Conservation (phyloP, 2,329 filamentous ascomycete genomes). For the Colletotrichum endophyticum region DNA sequence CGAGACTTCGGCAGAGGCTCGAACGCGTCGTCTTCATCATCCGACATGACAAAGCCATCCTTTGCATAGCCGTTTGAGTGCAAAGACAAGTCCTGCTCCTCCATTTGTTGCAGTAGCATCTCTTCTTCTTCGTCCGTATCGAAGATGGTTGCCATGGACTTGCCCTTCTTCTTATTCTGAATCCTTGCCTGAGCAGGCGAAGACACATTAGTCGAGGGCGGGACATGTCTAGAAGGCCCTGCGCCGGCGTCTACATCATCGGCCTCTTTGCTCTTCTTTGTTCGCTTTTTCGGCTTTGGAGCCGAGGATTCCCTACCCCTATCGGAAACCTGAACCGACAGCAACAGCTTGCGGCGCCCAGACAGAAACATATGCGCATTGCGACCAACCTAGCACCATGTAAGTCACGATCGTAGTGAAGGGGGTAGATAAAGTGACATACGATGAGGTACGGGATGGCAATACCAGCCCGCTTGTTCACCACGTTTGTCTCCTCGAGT, state of each 20-base stretch:
- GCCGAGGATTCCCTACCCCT: conserved; percentile 29
- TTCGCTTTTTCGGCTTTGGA: conserved; percentile 36
- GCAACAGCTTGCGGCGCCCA: conserved; percentile 49
- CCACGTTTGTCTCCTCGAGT: conserved; percentile 71
- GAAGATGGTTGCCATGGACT: conserved; percentile 23
- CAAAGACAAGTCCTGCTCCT: conserved; percentile 41
- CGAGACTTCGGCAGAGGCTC: conserved; percentile 42
- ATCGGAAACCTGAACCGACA: conserved; percentile 44
- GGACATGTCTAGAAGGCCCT: conserved; percentile 21
- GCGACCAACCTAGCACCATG: conserved; percentile 39
- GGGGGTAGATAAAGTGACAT: conserved; percentile 37
- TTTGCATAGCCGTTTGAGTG: conserved; percentile 50
- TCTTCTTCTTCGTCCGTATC: conserved; percentile 21
- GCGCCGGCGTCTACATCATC: conserved; percentile 30
- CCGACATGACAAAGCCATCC: conserved; percentile 55
- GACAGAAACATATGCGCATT: conserved; percentile 47
- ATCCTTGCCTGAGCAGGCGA: conserved; percentile 42
- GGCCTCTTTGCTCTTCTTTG: conserved; percentile 38
- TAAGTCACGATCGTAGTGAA: neutral
- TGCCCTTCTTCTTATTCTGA: conserved; percentile 33
- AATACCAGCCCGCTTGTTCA: conserved; percentile 67
- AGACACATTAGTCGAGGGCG: conserved; percentile 55
- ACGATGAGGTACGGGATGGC: conserved; percentile 76
- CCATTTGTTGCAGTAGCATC: conserved; percentile 30
- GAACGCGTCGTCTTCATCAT: conserved; percentile 50